Percentiles rank a stretch among this genome's conserved stretches.
phyloP scores from a whole-genome alignment of 202 grass and related monocot genomes.

The Eragrostis tef region DNA sequence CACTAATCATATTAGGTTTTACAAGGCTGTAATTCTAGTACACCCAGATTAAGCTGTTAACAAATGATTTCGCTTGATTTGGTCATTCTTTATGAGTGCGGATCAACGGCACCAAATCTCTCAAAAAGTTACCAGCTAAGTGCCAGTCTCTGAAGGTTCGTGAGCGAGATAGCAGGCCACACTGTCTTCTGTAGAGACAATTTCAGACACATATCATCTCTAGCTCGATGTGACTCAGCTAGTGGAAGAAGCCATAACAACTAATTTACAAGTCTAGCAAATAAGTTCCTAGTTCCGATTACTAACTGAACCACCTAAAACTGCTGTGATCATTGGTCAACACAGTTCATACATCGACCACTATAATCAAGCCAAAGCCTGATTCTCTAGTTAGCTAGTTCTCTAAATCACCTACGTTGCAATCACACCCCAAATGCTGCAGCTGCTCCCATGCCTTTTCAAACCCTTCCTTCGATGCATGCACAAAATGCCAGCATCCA shows the following conservation, averaged over 20 bases:
- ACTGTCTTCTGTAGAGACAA: not conserved
- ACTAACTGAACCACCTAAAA: conserved; percentile 16
- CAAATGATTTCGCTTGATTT: conserved; percentile 6
- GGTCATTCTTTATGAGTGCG: not conserved
- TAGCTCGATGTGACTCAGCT: not conserved
- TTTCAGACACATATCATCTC: not conserved
- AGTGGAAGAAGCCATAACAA: not conserved
- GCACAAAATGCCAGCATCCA: conserved; percentile 30
- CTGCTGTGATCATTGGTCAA: not conserved
- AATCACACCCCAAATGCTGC: conserved; percentile 11
- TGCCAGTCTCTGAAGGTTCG: not conserved
- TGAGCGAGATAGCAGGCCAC: not conserved
- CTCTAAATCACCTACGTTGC: conserved; percentile 14
- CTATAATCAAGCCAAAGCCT: conserved; percentile 11
- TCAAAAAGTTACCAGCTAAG: not conserved
- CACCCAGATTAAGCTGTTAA: not conserved
- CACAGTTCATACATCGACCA: conserved; percentile 21
- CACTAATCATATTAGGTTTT: conserved; percentile 43
- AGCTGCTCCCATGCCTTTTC: conserved; percentile 2
- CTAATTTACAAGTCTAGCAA: not conserved
- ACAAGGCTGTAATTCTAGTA: not conserved
- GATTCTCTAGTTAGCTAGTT: conserved; percentile 3
- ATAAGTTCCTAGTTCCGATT: not conserved
- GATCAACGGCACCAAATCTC: not conserved
- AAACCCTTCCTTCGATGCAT: conserved; percentile 37